Base-by-base conservation (phyloP, 2,329 filamentous ascomycete species). In the Epichloe scottii region DNA sequence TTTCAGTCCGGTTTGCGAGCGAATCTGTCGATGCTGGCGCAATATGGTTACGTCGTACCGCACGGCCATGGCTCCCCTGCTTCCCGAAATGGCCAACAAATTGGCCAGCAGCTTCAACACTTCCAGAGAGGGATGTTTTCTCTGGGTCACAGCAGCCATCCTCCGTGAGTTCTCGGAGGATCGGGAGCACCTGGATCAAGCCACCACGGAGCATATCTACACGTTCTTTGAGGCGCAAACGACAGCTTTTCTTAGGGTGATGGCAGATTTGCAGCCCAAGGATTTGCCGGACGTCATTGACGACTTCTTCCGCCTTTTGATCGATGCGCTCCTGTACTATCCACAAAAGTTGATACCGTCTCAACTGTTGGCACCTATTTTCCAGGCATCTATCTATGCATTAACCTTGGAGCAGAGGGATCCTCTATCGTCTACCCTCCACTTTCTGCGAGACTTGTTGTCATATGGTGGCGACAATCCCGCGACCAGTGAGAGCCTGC, bases 71-170 rank as follows among this genome's bases (percentile, higher is more conserved):
- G 81, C 85, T 14, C 89, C 91, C 23, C 71, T 98, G 44, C 76
- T 98, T 43, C 86, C 87, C 1, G 78, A 82, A 19, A 82, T 98
- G 68, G 94, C 93, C 17, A 87, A 91, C 59, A 94, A 91, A 67
- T 78, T 98, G 52, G 88, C 88, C 1, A 78, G 77, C 56, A 90
- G 91, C 4, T 98, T 98, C 65, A 78, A 85, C 51, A 77, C 79
- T 17, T 96, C 91, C 11, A 81, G 84, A 54, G 91, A 98, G 68
- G 93, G 93, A 12, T 96, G 91, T 66, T 98, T 98, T 76, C 75
- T 98, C n/a, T 98, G 93, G 93, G 91, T 93, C 1, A 96, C 91
- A 2, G 87, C 90, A 57, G 89, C 91, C 8, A 94, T 98, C 55
- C 78, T 98, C 33, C 85, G 93, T 53, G 93, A 98, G 66, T 98